Evolutionary conservation across 306 rosid genomes (phyloP), one percentile per base, ranked within the genome.

Genomic region (Trifolium pratense): DNA sequence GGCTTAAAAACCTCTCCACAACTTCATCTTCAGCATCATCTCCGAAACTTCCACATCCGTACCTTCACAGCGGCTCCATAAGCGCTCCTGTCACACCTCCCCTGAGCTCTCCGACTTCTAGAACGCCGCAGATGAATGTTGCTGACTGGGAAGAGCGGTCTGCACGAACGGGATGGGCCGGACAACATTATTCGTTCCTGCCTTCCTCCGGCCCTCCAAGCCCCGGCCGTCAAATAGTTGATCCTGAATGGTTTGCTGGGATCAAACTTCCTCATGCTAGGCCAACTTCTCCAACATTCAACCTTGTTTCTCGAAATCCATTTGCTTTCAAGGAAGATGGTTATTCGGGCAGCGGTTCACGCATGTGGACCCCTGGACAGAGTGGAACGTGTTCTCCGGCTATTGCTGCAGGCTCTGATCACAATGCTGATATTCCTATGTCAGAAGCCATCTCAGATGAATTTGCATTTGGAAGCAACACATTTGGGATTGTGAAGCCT

Each of bases 81-180:
- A 93, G 97, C 74, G 98, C 97, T 9, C 98, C 98, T 16, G 97
- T 93, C 70, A 93, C 98, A 0, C 97, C 98, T 76, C 98, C 98
- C 7, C 40, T 91, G 70, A 93, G 98, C 84, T 93, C 98, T 63
- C 98, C 98, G 39, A 90, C 97, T 5, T 85, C 96, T 15, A 70
- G 98, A 66, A 89, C 97, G 6, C 97, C 94, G 0, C 81, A 90
- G 68, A 81, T 87, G 68, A 90, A 84, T 51, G 46, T 29, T 29
- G 4, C 66, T 0, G 88, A 86, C 46, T 93, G 93, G 89, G 93
- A 91, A 2, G 93, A 87, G 7, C 92, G 84, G 53, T 73, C 83
- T 68, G 68, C 78, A 0, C 83, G 77, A 3, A 85, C 85, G 0
- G 89, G 83, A 39, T 87, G 91, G 88, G 83, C 57, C 3, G 86